Base-by-base conservation (phyloP, 1,284 basidiomycete species). In the Sphagnurus paluster region DNA sequence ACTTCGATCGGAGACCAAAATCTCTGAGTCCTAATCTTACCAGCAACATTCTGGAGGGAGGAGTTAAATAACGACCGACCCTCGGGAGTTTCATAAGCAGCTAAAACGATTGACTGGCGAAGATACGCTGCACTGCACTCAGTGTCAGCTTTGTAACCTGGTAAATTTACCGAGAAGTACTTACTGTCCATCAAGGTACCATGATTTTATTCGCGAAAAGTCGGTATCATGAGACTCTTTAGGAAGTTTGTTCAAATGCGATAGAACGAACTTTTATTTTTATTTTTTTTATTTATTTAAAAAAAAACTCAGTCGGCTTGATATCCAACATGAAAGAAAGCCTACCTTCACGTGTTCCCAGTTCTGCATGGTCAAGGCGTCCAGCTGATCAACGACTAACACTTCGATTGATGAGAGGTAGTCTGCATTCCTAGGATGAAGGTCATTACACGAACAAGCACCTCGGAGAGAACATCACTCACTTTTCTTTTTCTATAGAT, bases 281-380 rank as follows among this genome's bases (percentile, higher is more conserved):
- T n/a, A n/a, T n/a, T n/a, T n/a, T n/a, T n/a, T n/a, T n/a, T n/a
- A 35, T n/a, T 16, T 11, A 20, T 5, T 16, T 42, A 32, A 51
- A 40, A 7, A 19, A 26, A 25, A 34, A 25, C 6, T 20, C n/a
- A 50, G 42, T 35, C 44, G 53, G 20, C 41, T 32, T 16, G 7
- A 20, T 32, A 20, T 19, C 9, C 10, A 25, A 35, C 42, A n/a
- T n/a, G 7, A 7, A 24, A 28, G 13, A 13, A 19, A 23, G 57
- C 72, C 41, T 57, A 90, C 93, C 75, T 95, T 89, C 13, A 96
- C 77, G 63, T 99, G 96, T 42, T 98, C 94, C 97, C 97, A 99
- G 61, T 99, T 99, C 71, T 99, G 96, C 97, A 99, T 99, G 5
- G 84, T 79, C 62, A 99, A 79, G 2, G 90, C 87, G 62, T 99